These are phyloP conservation scores for Blastobotrys indianensis DNA, from an alignment of 1,139 yeast species.

Conservation along the genomic window DNA sequence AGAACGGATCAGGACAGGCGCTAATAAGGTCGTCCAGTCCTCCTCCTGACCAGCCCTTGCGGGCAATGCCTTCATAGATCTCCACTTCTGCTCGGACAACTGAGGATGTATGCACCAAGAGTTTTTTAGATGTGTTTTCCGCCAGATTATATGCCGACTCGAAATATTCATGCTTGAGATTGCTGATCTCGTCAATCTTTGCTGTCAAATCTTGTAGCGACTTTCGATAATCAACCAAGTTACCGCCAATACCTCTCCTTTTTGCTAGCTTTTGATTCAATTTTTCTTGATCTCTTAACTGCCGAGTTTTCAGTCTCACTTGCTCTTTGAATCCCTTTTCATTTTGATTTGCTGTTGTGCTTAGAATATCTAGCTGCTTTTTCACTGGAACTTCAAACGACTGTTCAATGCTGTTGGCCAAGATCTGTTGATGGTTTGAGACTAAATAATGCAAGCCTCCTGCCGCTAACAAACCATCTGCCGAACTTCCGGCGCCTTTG, in stretches of 20 bases:
- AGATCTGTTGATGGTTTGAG: constrained; percentile 70
- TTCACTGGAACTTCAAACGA: constrained; percentile 54
- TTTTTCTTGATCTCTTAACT: constrained; percentile 50
- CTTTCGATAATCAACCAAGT: constrained; percentile 57
- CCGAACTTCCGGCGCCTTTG: constrained; percentile 57
- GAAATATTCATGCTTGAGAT: constrained; percentile 69
- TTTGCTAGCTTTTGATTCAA: constrained; percentile 49
- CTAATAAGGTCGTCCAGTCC: constrained; percentile 62
- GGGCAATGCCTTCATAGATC: constrained; percentile 72
- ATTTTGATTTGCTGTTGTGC: constrained; percentile 32
- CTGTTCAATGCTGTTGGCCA: constrained; percentile 50
- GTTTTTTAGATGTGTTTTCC: constrained; percentile 50
- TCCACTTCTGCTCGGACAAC: constrained; percentile 75
- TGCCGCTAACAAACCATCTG: constrained; percentile 64
- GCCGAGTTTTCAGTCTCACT: constrained; percentile 49
- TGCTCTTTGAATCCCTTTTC: constrained; percentile 51
- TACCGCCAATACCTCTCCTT: constrained; percentile 38
- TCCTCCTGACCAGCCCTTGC: constrained; percentile 84
- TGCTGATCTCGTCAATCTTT: constrained; percentile 73
- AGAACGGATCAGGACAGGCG: constrained; percentile 41
- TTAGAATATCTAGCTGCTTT: constrained; percentile 23
- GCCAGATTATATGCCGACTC: constrained; percentile 53
- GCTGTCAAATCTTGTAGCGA: constrained; percentile 61
- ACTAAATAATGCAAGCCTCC: constrained; percentile 74
- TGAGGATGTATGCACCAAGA: constrained; percentile 54